Percentiles rank a stretch among this genome's conserved stretches.
phyloP scores from a whole-genome alignment of 257 asterid genomes.

The Orobanche coerulescens region DNA sequence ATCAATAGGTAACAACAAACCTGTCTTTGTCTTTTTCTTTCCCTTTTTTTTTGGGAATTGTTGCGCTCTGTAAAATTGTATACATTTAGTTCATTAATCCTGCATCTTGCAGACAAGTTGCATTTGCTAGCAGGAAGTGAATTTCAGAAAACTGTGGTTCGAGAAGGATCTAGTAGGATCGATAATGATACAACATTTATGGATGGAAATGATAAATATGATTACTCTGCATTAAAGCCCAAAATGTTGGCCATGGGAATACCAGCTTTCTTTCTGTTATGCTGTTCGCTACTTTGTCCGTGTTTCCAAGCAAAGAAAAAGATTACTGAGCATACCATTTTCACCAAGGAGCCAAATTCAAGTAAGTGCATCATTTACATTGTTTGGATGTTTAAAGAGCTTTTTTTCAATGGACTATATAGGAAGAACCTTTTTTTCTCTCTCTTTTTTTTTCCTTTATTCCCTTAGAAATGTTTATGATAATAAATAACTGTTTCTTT shows the following conservation, averaged over 20 bases:
- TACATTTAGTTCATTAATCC: slow-evolving; percentile 10
- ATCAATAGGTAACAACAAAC: slow-evolving; percentile 43
- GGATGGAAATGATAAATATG: slow-evolving; percentile 30
- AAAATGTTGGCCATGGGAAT: slow-evolving; percentile 52
- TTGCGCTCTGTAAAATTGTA: background rate
- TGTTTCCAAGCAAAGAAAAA: slow-evolving; percentile 75
- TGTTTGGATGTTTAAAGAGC: background rate
- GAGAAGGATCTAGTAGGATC: slow-evolving; percentile 35
- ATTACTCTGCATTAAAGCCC: slow-evolving; percentile 32
- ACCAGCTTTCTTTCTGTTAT: slow-evolving; percentile 58
- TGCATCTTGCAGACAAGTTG: slow-evolving; percentile 38
- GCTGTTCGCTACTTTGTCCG: slow-evolving; percentile 73
- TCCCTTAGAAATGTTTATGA: background rate
- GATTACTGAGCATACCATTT: slow-evolving; percentile 44
- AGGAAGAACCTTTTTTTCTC: background rate
- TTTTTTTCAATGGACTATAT: background rate
- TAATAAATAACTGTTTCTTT: background rate
- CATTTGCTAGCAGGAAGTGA: slow-evolving; percentile 42
- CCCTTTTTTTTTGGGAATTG: background rate
- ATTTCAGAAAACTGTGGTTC: slow-evolving; percentile 31
- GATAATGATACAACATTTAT: slow-evolving; percentile 20
- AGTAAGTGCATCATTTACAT: slow-evolving; percentile 44
- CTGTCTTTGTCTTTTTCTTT: background rate
- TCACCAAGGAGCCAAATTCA: slow-evolving; percentile 62
- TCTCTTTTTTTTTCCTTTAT: background rate